Evolutionary conservation across 768 basidiomycete species (phyloP), one percentile per base, ranked within the genome.

Genomic region (Tulasnella calospora): DNA sequence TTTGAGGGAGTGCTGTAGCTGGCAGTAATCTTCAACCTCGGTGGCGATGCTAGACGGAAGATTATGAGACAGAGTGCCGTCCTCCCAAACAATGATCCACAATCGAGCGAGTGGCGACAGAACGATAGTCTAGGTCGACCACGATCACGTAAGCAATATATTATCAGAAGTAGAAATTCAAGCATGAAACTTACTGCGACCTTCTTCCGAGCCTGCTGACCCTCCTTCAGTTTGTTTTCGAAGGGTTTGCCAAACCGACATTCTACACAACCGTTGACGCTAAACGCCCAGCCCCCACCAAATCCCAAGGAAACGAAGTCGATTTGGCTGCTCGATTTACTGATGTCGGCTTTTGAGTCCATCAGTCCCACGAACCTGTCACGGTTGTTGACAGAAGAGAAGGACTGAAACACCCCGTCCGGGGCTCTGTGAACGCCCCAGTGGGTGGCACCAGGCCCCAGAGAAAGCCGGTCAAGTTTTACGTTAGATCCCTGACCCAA

Each of bases 51-150:
- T 40, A 23, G 21, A 36, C 4, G 71, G 71, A 33, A 72, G 71
- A 38, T 46, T 72, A n/a, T 72, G 44, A 13, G 36, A 40, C 2
- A 72, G 38, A 41, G 71, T 72, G 27, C 71, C 71, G 38, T 72
- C 71, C 12, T 46, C 71, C 71, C 36, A 72, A 30, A 72, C 71
- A 6, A 72, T 72, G 71, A 72, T 40, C 71, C 71, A 72, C 38
- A 21, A 17, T 13, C 71, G 71, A 27, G 36, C 15, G 8, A 72
- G 41, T 3, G 71, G 71, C 1, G 71, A 40, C 12, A 72, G n/a
- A 40, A n/a, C 71, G n/a, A 40, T 27, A 15, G 44, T 40, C 71
- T 46, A 9, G 1, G 23, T 10, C 71, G 9, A 7, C 33, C 41
- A 17, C 23, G n/a, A 71, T 36, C 9, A 3, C 33, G 17, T 36